Base-by-base conservation (phyloP, 1,139 yeast species). In the Suhomyces bokatorum region DNA sequence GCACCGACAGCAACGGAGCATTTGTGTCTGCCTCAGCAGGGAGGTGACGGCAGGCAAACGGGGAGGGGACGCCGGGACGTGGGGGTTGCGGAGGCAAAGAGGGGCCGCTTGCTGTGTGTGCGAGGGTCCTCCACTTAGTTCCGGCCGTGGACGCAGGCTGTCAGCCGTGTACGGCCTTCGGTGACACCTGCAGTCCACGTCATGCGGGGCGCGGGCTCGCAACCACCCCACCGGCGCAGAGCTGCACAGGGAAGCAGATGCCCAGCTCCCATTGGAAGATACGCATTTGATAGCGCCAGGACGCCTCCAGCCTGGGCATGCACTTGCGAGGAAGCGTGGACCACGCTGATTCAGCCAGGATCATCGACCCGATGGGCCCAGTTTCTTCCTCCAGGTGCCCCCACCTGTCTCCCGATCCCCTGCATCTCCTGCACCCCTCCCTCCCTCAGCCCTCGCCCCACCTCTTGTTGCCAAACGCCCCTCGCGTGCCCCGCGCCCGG, bases 101-200 rank as follows among this genome's bases (percentile, higher is more conserved):
- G 24, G 24, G 8, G 24, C 4, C 24, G 7, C 9, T 20, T 2
- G 24, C 8, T 7, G 2, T 8, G 6, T 20, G 24, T 20, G 24
- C 24, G 24, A 20, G 24, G 24, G 24, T 20, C 24, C 24, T 20
- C 24, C 24, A 20, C 24, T 5, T 20, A 5, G 24, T 6, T 20
- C 24, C 24, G 24, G 24, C 24, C 24, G 24, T 20, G 24, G 9
- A 4, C 24, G 24, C 24, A 20, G 24, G 24, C 35, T n/a, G 27
- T 32, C 35, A 32, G 36, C 36, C 36, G 36, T 24, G 29, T 24
- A 34, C 36, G 36, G 36, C 33, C 32, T 14, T 40, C 44, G 44
- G 34, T 32, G 34, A 29, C 40, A 28, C 40, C 44, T 41, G 40
- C 44, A 37, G 44, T 41, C 13, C 17, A 15, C 35, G 43, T 28